Conservation (phyloP, 768 basidiomycete genomes). For the Rhizopogon vinicolor region DNA sequence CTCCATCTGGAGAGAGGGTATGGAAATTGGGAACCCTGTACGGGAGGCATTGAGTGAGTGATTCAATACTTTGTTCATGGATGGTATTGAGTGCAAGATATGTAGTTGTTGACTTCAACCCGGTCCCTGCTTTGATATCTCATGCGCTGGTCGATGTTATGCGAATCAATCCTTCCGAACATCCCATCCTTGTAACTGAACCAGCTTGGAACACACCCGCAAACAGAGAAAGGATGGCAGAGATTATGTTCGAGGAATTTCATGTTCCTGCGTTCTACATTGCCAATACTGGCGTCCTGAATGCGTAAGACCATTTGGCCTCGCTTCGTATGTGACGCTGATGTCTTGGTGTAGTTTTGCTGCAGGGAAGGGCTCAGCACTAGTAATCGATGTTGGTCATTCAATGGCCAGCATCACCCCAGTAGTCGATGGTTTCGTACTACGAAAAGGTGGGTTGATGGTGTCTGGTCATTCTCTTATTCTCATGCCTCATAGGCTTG, state of each 20-base stretch:
- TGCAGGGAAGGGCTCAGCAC: constrained; percentile 93
- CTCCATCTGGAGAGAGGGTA: constrained; percentile 83
- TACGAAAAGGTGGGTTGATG: constrained; percentile 72
- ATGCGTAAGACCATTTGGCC: constrained; percentile 57
- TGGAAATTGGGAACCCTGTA: constrained; percentile 85
- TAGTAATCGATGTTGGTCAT: constrained; percentile 93
- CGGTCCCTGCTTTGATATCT: constrained; percentile 64
- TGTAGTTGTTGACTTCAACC: constrained; percentile 72
- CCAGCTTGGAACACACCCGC: constrained; percentile 93
- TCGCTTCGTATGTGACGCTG: constrained; percentile 4
- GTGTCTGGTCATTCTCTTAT: not conserved
- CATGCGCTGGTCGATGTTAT: constrained; percentile 77
- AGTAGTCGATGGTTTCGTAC: constrained; percentile 95
- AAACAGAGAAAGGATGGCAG: constrained; percentile 93
- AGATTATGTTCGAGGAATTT: constrained; percentile 97
- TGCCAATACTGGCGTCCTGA: constrained; percentile 90
- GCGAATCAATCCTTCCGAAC: constrained; percentile 73
- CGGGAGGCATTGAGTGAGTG: constrained; percentile 77
- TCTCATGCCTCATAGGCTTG: constrained; percentile 51
- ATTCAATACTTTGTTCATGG: not conserved
- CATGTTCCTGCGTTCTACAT: constrained; percentile 94
- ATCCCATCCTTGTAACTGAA: constrained; percentile 91
- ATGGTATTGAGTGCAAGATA: not conserved
- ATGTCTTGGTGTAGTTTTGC: constrained; percentile 63
- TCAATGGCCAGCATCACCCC: constrained; percentile 89